phyloP scores from a whole-genome alignment of 176 grass and related monocot genomes.

The maize (Zea mays) region DNA sequence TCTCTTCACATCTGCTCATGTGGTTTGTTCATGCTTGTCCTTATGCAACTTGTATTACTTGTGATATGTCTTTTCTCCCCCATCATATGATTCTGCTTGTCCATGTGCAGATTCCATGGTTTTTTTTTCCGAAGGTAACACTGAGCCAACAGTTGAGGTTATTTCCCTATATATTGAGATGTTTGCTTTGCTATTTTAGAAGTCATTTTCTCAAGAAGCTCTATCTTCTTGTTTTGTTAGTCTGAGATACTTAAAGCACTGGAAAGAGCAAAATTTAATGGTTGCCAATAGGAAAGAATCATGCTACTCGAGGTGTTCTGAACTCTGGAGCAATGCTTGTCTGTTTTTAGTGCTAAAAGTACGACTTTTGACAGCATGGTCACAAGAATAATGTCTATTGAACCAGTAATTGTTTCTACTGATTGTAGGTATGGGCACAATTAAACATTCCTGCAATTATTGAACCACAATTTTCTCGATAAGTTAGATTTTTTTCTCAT shows the following conservation, averaged over 20 bases:
- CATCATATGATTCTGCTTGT: neutral
- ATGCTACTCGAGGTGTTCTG: constrained; percentile 73
- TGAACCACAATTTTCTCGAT: too few species aligned
- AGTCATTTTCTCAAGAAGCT: constrained; percentile 17
- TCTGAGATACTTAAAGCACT: constrained; percentile 80
- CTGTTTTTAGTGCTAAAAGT: neutral
- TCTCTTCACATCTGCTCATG: constrained; percentile 12
- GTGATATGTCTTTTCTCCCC: neutral
- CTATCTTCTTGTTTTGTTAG: constrained; percentile 47
- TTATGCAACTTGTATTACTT: neutral
- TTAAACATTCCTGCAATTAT: too few species aligned
- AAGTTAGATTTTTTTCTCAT: too few species aligned
- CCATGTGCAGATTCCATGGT: constrained; percentile 74
- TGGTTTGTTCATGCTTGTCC: constrained; percentile 22
- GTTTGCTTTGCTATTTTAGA: constrained; percentile 21
- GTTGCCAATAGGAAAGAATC: constrained; percentile 63
- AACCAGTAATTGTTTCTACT: neutral
- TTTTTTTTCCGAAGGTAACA: constrained; percentile 88
- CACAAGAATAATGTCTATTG: constrained; percentile 4
- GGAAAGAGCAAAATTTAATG: constrained; percentile 77
- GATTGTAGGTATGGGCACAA: neutral
- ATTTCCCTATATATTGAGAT: constrained; percentile 5
- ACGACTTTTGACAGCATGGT: neutral
- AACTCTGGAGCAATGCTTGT: neutral
- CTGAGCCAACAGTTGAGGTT: constrained; percentile 75